These are phyloP conservation scores for Blastomyces parvus DNA, from an alignment of 2,329 filamentous ascomycete species.

Conservation along the genomic window DNA sequence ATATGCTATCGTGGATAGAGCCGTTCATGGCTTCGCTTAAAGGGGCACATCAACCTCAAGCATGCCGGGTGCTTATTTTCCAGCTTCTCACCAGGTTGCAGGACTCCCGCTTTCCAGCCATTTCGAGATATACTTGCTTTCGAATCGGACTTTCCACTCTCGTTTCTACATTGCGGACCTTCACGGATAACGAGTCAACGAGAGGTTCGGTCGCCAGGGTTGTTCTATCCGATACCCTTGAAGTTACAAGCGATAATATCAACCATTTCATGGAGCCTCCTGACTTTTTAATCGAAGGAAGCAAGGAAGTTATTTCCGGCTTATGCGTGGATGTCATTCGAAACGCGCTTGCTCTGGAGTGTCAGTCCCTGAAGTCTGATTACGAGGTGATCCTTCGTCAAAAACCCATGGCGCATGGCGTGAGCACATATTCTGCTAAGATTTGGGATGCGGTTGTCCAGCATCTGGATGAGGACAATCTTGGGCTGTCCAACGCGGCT, in stretches of 20 bases:
- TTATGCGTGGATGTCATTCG: conserved; percentile 56
- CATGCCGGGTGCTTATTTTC: conserved; percentile 67
- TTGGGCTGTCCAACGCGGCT: conserved; percentile 65
- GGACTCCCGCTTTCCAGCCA: conserved; percentile 30
- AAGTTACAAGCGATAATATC: conserved; percentile 39
- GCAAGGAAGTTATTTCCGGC: conserved; percentile 44
- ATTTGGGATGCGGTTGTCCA: conserved; percentile 71
- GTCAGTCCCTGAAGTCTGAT: conserved; percentile 59
- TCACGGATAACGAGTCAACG: conserved; percentile 38
- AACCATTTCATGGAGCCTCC: conserved; percentile 51
- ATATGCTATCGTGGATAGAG: conserved; percentile 66
- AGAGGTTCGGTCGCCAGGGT: conserved; percentile 39
- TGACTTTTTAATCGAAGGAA: conserved; percentile 39
- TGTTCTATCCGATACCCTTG: conserved; percentile 41
- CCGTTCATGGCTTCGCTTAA: conserved; percentile 70
- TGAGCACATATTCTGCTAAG: conserved; percentile 60
- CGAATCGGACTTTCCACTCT: conserved; percentile 37
- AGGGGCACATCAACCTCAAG: conserved; percentile 64
- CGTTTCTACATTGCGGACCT: conserved; percentile 38
- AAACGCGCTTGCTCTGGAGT: conserved; percentile 59
- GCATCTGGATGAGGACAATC: conserved; percentile 55
- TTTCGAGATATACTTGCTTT: conserved; percentile 39
- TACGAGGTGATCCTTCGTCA: conserved; percentile 55
- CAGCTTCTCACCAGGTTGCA: conserved; percentile 58
- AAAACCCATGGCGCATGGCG: conserved; percentile 54